These are phyloP conservation scores for Suillus ampliporus DNA, from an alignment of 768 basidiomycete species.

Conservation along the genomic window DNA sequence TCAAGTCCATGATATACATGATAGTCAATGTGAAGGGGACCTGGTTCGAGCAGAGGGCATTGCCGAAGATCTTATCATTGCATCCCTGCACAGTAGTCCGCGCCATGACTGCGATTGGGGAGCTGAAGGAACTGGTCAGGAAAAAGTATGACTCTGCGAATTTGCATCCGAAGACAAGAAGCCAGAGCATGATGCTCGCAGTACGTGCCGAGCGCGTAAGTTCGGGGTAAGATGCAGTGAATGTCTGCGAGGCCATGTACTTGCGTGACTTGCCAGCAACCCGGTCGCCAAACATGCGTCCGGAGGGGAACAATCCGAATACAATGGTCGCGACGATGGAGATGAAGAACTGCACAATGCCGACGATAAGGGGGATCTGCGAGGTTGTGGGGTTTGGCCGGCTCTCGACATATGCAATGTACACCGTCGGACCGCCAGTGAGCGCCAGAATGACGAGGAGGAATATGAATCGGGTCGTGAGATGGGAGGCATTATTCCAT, in stretches of 20 bases:
- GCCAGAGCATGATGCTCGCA: constrained; percentile 88
- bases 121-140: constrained; percentile 94
- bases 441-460: constrained; percentile 90
- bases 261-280: constrained; percentile 97
- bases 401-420: constrained; percentile 86
- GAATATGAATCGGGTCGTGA: constrained; percentile 92
- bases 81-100: constrained; percentile 93
- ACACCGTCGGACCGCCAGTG: constrained; percentile 92
- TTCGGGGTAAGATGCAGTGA: constrained; percentile 95
- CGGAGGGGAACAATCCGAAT: constrained; percentile 92
- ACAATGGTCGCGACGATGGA: constrained; percentile 82
- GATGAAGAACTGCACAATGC: constrained; percentile 92
- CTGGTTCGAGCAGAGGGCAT: constrained; percentile 85
- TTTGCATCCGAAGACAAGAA: constrained; percentile 96
- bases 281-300: constrained; percentile 98
- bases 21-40: constrained; percentile 93
- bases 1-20: constrained; percentile 99
- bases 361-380: constrained; percentile 87
- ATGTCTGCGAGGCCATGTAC: constrained; percentile 98
- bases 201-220: constrained; percentile 74
- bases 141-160: constrained; percentile 98
- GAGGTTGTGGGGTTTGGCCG: constrained; percentile 50
- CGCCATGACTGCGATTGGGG: constrained; percentile 96
- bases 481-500: constrained; percentile 98
- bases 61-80: constrained; percentile 82